These are phyloP conservation scores for Flaveria ramosissima DNA, from an alignment of 129 eudicot genomes.

Conservation along the genomic window DNA sequence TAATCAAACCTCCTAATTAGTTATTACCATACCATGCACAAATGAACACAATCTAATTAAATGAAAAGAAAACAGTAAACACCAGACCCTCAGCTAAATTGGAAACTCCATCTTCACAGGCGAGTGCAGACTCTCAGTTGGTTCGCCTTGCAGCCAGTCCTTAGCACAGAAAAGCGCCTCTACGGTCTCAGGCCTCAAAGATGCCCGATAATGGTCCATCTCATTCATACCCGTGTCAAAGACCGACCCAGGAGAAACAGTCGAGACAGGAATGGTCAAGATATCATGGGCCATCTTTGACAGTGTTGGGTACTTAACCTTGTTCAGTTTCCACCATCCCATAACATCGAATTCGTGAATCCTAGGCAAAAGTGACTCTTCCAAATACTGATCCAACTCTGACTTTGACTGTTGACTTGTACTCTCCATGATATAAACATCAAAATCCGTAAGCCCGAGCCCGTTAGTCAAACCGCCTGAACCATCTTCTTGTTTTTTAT, in stretches of 20 bases:
- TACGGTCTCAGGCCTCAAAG: conserved; percentile 72
- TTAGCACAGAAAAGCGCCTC: conserved; percentile 77
- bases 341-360: conserved; percentile 80
- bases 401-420: conserved; percentile 67
- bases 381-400: conserved; percentile 78
- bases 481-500: conserved; percentile 44
- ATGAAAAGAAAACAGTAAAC: neutral
- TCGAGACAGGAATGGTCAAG: conserved; percentile 62
- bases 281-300: conserved; percentile 86
- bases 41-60: conserved; percentile 24
- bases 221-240: conserved; percentile 57
- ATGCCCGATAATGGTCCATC: conserved; percentile 66
- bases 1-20: conserved; percentile 14
- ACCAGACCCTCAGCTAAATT: conserved; percentile 36
- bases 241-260: conserved; percentile 49
- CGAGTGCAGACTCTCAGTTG: conserved; percentile 28
- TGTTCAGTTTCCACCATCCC: conserved; percentile 82
- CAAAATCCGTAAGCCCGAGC: conserved; percentile 79
- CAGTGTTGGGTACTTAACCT: conserved; percentile 68
- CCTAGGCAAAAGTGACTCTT: conserved; percentile 72
- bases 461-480: conserved; percentile 43
- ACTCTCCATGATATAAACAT: conserved; percentile 64
- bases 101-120: conserved; percentile 67
- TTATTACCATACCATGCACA: conserved; percentile 36
- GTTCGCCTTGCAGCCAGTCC: conserved; percentile 58